phyloP scores from a whole-genome alignment of 768 basidiomycete species.

The Boletus barrowsii region DNA sequence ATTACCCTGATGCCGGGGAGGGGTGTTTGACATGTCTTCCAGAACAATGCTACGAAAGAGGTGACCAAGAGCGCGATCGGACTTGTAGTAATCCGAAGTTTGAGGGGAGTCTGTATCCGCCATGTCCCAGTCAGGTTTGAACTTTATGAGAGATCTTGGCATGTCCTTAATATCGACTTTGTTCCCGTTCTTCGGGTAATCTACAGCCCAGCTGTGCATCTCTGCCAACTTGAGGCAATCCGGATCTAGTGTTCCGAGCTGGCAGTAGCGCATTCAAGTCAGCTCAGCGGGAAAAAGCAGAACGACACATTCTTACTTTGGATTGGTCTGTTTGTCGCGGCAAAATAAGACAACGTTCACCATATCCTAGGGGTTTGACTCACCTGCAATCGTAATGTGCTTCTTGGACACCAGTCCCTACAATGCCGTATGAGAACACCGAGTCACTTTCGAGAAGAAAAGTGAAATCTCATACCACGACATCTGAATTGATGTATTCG shows the following conservation, averaged over 20 bases:
- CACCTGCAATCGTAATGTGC: constrained; percentile 69
- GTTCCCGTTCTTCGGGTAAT: constrained; percentile 76
- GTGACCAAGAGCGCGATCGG: constrained; percentile 65
- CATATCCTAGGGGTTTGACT: constrained; percentile 15
- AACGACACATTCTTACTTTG: constrained; percentile 38
- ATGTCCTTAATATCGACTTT: constrained; percentile 54
- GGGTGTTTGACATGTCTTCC: constrained; percentile 29
- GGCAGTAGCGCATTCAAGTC: neutral
- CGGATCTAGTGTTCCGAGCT: constrained; percentile 62
- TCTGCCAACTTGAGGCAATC: constrained; percentile 57
- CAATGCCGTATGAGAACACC: constrained; percentile 8
- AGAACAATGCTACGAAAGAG: constrained; percentile 64
- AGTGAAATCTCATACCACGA: constrained; percentile 48
- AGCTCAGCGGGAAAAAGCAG: neutral
- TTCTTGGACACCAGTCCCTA: constrained; percentile 70
- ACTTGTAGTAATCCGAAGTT: constrained; percentile 67
- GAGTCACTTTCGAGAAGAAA: neutral
- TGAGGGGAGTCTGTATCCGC: constrained; percentile 53
- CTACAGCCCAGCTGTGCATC: constrained; percentile 64
- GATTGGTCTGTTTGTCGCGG: constrained; percentile 61
- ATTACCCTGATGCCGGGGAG: constrained; percentile 3
- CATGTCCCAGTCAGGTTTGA: constrained; percentile 79
- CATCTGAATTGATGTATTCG: constrained; percentile 81
- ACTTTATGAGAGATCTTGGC: constrained; percentile 56
- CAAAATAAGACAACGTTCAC: neutral